Evolutionary conservation across 1,284 basidiomycete genomes (phyloP), one percentile per base, ranked within the genome.

Genomic region (Cutaneotrichosporon daszewskae): DNA sequence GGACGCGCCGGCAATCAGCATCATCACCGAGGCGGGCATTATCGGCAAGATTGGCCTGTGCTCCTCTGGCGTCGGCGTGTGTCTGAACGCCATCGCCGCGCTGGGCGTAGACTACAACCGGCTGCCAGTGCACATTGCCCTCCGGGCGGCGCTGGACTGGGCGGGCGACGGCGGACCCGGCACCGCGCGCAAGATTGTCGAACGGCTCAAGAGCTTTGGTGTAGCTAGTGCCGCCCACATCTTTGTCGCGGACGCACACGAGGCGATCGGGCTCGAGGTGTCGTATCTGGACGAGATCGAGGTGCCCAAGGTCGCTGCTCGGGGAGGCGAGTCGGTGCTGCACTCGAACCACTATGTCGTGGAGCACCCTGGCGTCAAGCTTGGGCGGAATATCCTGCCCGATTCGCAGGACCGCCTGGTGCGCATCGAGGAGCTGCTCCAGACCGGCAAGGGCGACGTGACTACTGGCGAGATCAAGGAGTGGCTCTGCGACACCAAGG

Each of bases 291-390:
- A 52, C 37, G 19, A 29, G 0, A 24, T 25, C 17, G 32, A 32
- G 25, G 46, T 52, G 9, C 26, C 29, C 14, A 31, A 32, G n/a
- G 27, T 18, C 4, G 14, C 28, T 7, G 40, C 36, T 10, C 38
- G 29, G 11, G 37, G 37, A 1, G 43, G 37, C 20, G 26, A 26
- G 1, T 36, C 46, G 1, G 26, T 49, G 13, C 27, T 52, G 7
- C 51, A 52, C 46, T 48, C 51, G 19, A 52, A 52, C 46, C 51
- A 52, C 46, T 52, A 52, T 26, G 23, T 52, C 31, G 46, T 40
- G 32, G 36, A 35, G 29, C 51, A 52, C 32, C 46, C 46, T 0
- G 51, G 43, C 17, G 46, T 52, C 22, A 40, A 31, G 34, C 43
- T 46, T 24, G 38, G 28, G 1, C 7, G 27, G 14, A 37, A 34